Evolutionary conservation across 345 rosid species (phyloP).

Genomic region (Eucalyptus pauciflora): DNA sequence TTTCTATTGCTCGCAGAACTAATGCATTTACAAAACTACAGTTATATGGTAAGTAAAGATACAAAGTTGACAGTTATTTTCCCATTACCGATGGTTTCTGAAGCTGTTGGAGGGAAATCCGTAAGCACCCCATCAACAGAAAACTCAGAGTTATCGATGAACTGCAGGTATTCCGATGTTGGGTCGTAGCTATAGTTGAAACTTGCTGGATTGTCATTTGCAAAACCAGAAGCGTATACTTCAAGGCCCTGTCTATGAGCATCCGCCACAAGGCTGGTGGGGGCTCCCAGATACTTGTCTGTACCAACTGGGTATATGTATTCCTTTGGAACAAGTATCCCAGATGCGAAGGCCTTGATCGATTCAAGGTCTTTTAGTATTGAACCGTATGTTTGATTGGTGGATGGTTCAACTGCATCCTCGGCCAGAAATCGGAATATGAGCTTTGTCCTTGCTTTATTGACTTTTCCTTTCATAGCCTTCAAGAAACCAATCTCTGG

Average conservation of each 20-base stretch:
- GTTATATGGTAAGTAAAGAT: background rate
- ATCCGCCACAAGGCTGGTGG: slow-evolving; percentile 59
- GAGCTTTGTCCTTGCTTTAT: slow-evolving; percentile 32
- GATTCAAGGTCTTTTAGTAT: slow-evolving; percentile 33
- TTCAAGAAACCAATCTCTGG: slow-evolving; percentile 80
- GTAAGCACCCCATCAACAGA: slow-evolving; percentile 76
- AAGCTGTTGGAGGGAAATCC: slow-evolving; percentile 80
- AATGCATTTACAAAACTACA: background rate
- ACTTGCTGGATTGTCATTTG: slow-evolving; percentile 43
- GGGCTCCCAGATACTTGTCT: slow-evolving; percentile 35
- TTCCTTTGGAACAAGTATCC: slow-evolving; percentile 66
- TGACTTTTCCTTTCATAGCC: slow-evolving; percentile 27
- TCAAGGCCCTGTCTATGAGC: slow-evolving; percentile 72
- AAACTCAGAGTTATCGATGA: slow-evolving; percentile 38
- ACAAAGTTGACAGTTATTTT: background rate
- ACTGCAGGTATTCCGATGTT: slow-evolving; percentile 50
- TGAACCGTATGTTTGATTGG: slow-evolving; percentile 39
- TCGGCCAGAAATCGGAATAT: slow-evolving; percentile 21
- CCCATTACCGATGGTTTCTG: slow-evolving; percentile 47
- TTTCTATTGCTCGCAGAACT: background rate
- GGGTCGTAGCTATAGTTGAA: slow-evolving; percentile 74
- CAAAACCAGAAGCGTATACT: slow-evolving; percentile 69
- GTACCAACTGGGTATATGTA: slow-evolving; percentile 53
- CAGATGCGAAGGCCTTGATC: slow-evolving; percentile 61
- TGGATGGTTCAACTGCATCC: slow-evolving; percentile 54